These are phyloP conservation scores for Talaromyces sp. DNA, from an alignment of 2,329 filamentous ascomycete species.

Conservation along the genomic window DNA sequence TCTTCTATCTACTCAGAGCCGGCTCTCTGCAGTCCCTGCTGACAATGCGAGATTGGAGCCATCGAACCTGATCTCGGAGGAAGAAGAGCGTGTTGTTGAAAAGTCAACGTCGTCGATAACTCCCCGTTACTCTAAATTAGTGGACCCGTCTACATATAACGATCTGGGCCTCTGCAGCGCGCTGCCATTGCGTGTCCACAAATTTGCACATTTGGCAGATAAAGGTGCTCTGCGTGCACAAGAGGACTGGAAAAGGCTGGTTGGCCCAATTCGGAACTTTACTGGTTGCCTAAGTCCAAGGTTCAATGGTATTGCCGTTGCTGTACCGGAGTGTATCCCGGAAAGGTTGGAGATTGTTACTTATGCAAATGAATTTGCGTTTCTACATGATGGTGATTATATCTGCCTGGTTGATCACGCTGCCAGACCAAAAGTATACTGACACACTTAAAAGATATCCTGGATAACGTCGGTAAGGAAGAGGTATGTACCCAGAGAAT, in stretches of 20 bases:
- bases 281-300: conserved; percentile 26
- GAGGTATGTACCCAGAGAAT: background rate
- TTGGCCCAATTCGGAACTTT: background rate
- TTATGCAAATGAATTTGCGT: conserved; percentile 43
- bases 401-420: conserved; percentile 15
- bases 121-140: background rate
- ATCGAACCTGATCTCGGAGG: background rate
- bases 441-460: background rate
- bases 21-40: background rate
- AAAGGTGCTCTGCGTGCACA: background rate
- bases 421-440: background rate
- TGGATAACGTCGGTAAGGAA: background rate
- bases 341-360: conserved; percentile 39
- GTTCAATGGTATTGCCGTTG: conserved; percentile 29
- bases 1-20: background rate
- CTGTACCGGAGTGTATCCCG: conserved; percentile 39
- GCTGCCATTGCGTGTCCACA: background rate
- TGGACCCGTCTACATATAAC: conserved; percentile 4
- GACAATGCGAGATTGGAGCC: background rate
- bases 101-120: background rate
- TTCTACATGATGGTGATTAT: conserved; percentile 37
- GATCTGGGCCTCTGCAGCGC: background rate
- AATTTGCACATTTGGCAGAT: background rate
- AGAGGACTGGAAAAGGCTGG: background rate
- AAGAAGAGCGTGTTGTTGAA: background rate